These are phyloP conservation scores for Trametopsis cervina DNA, from an alignment of 768 basidiomycete species.

Conservation along the genomic window DNA sequence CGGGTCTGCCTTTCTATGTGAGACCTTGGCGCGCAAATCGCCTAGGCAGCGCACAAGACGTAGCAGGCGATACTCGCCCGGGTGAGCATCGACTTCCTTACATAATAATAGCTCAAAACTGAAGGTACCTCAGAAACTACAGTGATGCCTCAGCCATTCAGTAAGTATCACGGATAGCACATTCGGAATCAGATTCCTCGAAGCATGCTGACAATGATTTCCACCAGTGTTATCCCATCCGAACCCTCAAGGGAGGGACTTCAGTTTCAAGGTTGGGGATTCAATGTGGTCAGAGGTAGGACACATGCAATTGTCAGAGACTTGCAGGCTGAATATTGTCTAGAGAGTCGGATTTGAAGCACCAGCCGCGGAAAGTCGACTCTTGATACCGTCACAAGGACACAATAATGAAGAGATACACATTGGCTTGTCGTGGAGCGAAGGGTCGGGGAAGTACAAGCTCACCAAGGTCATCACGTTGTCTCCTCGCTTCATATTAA, in stretches of 20 bases:
- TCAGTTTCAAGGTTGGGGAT: slow-evolving; percentile 70
- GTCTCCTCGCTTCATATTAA: slow-evolving; percentile 84
- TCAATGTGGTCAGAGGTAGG: slow-evolving; percentile 77
- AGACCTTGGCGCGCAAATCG: slow-evolving; percentile 58
- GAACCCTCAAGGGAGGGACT: slow-evolving; percentile 74
- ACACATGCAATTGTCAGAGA: neutral
- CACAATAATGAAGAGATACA: slow-evolving; percentile 66
- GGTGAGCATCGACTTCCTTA: slow-evolving; percentile 41
- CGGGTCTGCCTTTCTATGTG: slow-evolving; percentile 73
- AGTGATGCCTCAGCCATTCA: slow-evolving; percentile 61
- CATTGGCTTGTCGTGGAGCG: slow-evolving; percentile 84
- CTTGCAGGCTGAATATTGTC: neutral
- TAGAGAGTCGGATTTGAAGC: slow-evolving; percentile 88
- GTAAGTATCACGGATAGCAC: slow-evolving; percentile 40
- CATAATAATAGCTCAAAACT: neutral
- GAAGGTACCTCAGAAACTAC: slow-evolving; percentile 36
- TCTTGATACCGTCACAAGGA: slow-evolving; percentile 59
- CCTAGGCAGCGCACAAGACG: slow-evolving; percentile 59
- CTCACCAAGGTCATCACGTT: slow-evolving; percentile 90
- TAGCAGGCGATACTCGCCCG: slow-evolving; percentile 71
- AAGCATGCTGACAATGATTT: neutral
- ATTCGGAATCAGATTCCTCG: neutral
- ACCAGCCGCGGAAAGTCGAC: slow-evolving; percentile 80
- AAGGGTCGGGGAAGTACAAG: slow-evolving; percentile 97
- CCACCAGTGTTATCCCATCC: slow-evolving; percentile 78